Evolutionary conservation across 441 rosid species (phyloP).

Genomic region (Arabidopsis hybrid): DNA sequence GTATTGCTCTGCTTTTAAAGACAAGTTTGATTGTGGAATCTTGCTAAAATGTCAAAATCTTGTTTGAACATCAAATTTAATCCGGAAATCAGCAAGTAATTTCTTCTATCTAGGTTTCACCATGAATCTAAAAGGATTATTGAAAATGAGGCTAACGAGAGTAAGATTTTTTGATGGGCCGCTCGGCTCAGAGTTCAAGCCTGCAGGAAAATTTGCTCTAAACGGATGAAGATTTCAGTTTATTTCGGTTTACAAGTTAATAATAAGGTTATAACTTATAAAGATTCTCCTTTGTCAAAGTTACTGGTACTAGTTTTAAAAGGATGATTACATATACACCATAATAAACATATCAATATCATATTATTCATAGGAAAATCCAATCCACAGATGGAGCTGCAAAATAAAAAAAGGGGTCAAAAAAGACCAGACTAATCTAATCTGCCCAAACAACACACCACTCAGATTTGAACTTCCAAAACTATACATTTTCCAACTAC

Average conservation of each 20-base stretch:
- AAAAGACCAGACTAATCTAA: constrained; percentile 23
- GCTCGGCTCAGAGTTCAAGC: no score
- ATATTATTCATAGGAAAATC: constrained; percentile 30
- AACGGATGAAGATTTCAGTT: no score
- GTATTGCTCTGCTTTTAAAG: constrained; percentile 2
- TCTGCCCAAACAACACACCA: constrained; percentile 28
- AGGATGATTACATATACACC: constrained; percentile 1
- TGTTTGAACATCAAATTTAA: background rate
- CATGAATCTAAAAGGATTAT: no score
- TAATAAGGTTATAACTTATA: no score
- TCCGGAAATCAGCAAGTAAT: background rate
- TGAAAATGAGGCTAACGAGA: no score
- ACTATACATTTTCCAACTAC: constrained; percentile 24
- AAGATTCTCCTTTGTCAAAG: no score
- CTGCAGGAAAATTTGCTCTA: no score
- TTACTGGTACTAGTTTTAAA: no score
- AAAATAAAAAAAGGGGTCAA: constrained; percentile 10
- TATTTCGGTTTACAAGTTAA: no score
- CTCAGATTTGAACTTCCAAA: constrained; percentile 25
- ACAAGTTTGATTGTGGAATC: background rate
- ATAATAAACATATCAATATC: constrained; percentile 36
- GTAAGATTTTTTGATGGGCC: no score
- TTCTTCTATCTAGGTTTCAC: no score
- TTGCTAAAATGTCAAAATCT: background rate
- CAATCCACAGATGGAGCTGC: constrained; percentile 28